Evolutionary conservation across 305 asterid genomes (phyloP).

Genomic region (Euphrasia arctica): DNA sequence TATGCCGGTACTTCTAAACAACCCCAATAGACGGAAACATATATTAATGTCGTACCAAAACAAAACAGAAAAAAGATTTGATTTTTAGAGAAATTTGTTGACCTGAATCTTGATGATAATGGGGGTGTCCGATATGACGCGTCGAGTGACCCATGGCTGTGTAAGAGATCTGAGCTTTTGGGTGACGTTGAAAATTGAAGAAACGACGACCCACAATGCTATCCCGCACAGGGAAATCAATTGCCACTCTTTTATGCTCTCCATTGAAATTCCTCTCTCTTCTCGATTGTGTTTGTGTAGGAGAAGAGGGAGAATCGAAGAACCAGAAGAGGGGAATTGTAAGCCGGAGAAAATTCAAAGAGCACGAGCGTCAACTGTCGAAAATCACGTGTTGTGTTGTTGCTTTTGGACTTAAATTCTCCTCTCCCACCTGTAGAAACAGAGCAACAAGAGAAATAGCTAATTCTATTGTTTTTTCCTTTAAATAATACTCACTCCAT

Average conservation of each 20-base stretch:
- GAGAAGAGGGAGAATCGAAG: not conserved
- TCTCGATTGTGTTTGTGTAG: not conserved
- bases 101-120: slow-evolving; percentile 82
- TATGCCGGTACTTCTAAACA: slow-evolving; percentile 72
- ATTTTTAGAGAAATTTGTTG: slow-evolving; percentile 5
- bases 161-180: slow-evolving; percentile 69
- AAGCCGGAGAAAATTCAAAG: not conserved
- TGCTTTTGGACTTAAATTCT: no score
- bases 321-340: not conserved
- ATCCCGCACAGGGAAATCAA: slow-evolving; percentile 53
- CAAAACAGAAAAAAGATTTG: slow-evolving; percentile 1
- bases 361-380: not conserved
- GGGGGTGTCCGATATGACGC: slow-evolving; percentile 60
- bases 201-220: slow-evolving; percentile 64
- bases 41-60: not conserved
- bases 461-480: no score
- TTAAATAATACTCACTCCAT: no score
- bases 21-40: not conserved
- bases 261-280: slow-evolving; percentile 40
- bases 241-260: slow-evolving; percentile 59
- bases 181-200: slow-evolving; percentile 67
- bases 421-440: no score
- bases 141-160: slow-evolving; percentile 69
- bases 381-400: no score
- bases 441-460: no score